These are phyloP conservation scores for Hypoxylon crocopeplum DNA, from an alignment of 495 filamentous ascomycete species.

Conservation along the genomic window DNA sequence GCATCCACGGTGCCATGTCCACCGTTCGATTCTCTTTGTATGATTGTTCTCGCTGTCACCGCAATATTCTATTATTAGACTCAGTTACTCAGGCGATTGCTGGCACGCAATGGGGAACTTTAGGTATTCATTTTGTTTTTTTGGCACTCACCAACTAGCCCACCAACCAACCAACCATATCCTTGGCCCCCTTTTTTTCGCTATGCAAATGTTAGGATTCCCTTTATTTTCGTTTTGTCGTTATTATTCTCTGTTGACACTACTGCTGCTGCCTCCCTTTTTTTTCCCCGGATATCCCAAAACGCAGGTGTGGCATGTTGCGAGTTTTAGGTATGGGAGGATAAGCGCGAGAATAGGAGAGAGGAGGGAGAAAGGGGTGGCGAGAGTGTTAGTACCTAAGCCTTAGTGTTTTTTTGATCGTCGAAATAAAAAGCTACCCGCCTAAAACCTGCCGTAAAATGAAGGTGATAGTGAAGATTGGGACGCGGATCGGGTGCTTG, in stretches of 20 bases:
- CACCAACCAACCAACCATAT: not conserved
- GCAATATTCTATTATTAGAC: no score
- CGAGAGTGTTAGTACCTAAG: no score
- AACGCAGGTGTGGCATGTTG: not conserved
- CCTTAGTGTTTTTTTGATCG: no score
- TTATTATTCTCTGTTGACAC: not conserved
- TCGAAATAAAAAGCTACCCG: no score
- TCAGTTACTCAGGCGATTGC: conserved; percentile 32
- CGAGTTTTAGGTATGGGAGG: no score
- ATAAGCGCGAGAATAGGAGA: not conserved
- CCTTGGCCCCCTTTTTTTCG: conserved; percentile 6
- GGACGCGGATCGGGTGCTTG: no score
- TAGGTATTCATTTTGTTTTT: conserved; percentile 13
- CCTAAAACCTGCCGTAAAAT: no score
- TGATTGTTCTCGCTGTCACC: no score
- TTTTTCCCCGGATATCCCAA: not conserved
- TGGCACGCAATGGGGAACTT: conserved; percentile 33
- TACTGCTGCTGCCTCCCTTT: no score
- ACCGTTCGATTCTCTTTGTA: conserved; percentile 38
- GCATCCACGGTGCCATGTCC: conserved; percentile 29
- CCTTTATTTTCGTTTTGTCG: not conserved
- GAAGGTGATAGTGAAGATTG: no score
- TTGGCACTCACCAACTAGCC: conserved; percentile 3
- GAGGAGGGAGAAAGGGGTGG: not conserved
- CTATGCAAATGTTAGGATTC: conserved; percentile 31